phyloP scores from a whole-genome alignment of 352 stramenopile species.

The Phytophthora tubulina region DNA sequence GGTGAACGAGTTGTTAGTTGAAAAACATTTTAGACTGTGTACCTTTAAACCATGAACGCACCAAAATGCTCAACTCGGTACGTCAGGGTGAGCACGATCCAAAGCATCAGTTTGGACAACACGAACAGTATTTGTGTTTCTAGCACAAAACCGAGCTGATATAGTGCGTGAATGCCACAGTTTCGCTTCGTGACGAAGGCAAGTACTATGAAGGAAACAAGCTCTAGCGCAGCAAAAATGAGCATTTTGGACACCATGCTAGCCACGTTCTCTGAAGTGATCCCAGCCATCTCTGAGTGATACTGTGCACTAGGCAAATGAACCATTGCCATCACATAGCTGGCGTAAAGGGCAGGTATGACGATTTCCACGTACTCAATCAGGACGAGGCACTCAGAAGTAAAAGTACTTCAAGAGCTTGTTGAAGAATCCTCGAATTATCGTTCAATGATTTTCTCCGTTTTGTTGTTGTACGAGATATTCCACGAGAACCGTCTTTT shows the following conservation, averaged over 20 bases:
- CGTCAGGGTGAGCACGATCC: neutral
- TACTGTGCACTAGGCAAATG: too few relatives aligned
- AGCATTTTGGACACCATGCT: neutral
- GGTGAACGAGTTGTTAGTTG: neutral
- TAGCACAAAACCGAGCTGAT: neutral
- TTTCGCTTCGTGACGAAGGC: neutral
- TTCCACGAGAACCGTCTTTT: too few relatives aligned
- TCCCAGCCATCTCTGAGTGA: neutral
- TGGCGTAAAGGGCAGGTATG: neutral
- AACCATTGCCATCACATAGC: neutral
- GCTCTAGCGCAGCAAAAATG: neutral
- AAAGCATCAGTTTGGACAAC: neutral
- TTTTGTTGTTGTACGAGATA: too few relatives aligned
- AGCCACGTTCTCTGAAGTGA: neutral
- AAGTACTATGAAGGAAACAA: neutral
- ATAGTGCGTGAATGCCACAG: neutral
- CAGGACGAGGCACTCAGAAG: slow-evolving; percentile 43
- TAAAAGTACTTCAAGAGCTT: slow-evolving; percentile 36
- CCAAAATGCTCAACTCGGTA: neutral
- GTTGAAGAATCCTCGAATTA: slow-evolving; percentile 22
- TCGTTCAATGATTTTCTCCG: too few relatives aligned
- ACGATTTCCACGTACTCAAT: slow-evolving; percentile 45
- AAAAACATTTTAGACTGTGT: too few relatives aligned
- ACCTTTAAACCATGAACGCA: too few relatives aligned
- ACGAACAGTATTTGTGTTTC: neutral